Evolutionary conservation across 257 asterid species (phyloP).

Genomic region (Salvia splendens): DNA sequence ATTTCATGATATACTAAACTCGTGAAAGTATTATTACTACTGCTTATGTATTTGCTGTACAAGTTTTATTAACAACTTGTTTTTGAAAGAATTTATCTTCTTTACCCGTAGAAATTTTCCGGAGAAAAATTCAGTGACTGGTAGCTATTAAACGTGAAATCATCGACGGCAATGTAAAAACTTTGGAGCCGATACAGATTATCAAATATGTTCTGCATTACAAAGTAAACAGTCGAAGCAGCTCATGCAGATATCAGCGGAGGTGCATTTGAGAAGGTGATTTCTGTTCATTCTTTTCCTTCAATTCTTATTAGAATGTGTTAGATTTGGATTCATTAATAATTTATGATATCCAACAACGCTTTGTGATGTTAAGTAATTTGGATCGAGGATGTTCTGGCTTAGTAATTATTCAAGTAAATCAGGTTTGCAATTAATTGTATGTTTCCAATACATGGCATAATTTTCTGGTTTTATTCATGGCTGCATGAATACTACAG

Average conservation of each 20-base stretch:
- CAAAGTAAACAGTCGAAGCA: conserved; percentile 87
- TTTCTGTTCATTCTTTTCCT: background rate
- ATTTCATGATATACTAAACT: too few species aligned
- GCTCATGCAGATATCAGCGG: conserved; percentile 93
- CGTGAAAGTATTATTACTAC: background rate
- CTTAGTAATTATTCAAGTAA: background rate
- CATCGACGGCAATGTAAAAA: conserved; percentile 74
- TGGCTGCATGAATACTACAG: conserved; percentile 39
- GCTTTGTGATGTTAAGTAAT: background rate
- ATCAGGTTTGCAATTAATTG: too few species aligned
- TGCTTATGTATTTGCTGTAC: background rate
- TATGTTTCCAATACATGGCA: background rate
- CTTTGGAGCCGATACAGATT: conserved; percentile 79
- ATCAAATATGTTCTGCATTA: conserved; percentile 91
- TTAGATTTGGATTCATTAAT: background rate
- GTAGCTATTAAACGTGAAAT: conserved; percentile 79
- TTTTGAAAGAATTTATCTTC: conserved; percentile 3
- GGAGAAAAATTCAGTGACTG: conserved; percentile 77
- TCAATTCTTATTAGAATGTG: background rate
- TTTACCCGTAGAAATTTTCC: conserved; percentile 62
- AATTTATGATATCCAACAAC: background rate
- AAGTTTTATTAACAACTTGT: background rate
- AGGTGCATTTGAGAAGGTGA: conserved; percentile 89
- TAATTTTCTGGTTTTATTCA: conserved; percentile 19
- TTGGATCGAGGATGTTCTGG: background rate